A percentile compares a stretch with the other conserved stretches of the same genome.
These are phyloP conservation scores for Pleurotus giganteus DNA, from an alignment of 768 basidiomycete genomes.

Conservation along the genomic window DNA sequence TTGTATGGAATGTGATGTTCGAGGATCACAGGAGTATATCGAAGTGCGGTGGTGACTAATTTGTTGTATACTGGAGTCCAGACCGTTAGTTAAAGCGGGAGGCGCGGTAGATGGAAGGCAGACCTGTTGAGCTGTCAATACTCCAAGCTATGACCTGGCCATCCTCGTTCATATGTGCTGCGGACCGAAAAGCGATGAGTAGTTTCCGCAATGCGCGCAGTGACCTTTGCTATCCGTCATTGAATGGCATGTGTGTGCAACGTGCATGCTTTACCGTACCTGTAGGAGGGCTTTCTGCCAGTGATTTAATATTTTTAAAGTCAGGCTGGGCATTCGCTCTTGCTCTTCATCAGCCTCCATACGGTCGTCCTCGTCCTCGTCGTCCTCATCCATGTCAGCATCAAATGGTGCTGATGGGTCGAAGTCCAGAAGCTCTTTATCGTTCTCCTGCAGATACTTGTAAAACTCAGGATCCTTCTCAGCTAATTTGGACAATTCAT, in stretches of 20 bases:
- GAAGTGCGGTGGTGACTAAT: constrained; percentile 79
- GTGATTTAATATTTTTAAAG: constrained; percentile 61
- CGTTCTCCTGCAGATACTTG: constrained; percentile 97
- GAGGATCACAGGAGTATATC: constrained; percentile 88
- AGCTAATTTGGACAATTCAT: constrained; percentile 83
- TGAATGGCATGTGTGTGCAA: neutral
- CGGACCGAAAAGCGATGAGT: constrained; percentile 88
- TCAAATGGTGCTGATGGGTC: constrained; percentile 30
- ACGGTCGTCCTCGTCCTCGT: constrained; percentile 43
- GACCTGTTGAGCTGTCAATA: constrained; percentile 80
- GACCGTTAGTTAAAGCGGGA: constrained; percentile 10
- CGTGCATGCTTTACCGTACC: constrained; percentile 37
- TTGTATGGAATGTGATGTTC: constrained; percentile 88
- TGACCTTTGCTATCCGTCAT: constrained; percentile 66
- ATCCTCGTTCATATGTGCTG: constrained; percentile 87
- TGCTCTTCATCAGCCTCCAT: constrained; percentile 45
- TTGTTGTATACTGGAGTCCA: constrained; percentile 82
- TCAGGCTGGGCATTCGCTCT: constrained; percentile 58
- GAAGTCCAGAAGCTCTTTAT: constrained; percentile 87
- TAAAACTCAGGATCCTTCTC: constrained; percentile 99
- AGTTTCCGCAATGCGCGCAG: constrained; percentile 80
- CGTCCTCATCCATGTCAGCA: constrained; percentile 35
- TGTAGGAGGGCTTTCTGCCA: constrained; percentile 93
- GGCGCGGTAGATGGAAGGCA: constrained; percentile 16
- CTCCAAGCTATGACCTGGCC: constrained; percentile 77